These are phyloP conservation scores for Dictyostelium purpureum DNA, from an alignment of 78 protist genomes.

Conservation along the genomic window DNA sequence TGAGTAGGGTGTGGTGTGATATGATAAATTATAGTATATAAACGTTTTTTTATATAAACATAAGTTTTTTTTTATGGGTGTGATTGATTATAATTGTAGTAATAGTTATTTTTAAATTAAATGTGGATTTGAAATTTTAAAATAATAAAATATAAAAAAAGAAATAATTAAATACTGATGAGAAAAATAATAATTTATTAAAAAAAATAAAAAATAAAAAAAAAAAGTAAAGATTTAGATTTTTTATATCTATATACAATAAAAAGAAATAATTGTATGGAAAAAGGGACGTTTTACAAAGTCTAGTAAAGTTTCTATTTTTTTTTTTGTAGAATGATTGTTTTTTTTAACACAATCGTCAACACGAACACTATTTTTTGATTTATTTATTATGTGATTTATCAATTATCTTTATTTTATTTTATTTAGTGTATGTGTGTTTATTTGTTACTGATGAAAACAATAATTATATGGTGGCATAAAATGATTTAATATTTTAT, in stretches of 20 bases:
- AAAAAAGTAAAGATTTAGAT: background rate
- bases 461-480: too few species aligned
- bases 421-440: too few species aligned
- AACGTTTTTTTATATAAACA: too few species aligned
- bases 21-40: too few species aligned
- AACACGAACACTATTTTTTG: too few species aligned
- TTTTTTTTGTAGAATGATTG: slow-evolving; percentile 5
- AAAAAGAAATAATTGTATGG: background rate
- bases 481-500: too few species aligned
- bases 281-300: background rate
- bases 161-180: background rate
- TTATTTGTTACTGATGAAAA: too few species aligned
- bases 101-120: background rate
- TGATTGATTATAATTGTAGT: background rate
- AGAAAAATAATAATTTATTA: background rate
- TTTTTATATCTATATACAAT: background rate
- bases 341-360: too few species aligned
- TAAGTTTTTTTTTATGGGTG: background rate
- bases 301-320: background rate
- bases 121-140: background rate
- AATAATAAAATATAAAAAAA: background rate
- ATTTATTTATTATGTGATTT: too few species aligned
- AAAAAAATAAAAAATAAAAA: background rate
- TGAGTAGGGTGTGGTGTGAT: too few species aligned
- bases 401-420: too few species aligned